Base-by-base conservation (phyloP, 106 monocot genomes). In the Gastrodia elata region DNA sequence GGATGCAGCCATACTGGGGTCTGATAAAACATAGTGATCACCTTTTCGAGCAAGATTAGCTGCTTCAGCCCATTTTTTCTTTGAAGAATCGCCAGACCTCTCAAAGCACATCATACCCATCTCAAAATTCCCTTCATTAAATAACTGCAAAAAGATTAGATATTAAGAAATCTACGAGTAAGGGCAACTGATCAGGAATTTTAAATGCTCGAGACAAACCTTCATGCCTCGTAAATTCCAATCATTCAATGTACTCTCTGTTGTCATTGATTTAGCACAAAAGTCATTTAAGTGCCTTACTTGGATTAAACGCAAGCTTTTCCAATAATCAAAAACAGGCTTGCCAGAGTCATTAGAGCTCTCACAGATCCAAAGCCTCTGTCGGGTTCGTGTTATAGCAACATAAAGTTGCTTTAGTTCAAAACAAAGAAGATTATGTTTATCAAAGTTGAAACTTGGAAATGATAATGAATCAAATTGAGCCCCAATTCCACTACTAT, bases 361-460 rank as follows among this genome's bases (percentile, higher is more conserved):
- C 58, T 91, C 91, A 80, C 83, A 85, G 67, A 91, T 88, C 91
- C 91, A 88, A 4, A 88, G 71, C 32, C 91, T 83, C 64, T 91
- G 88, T 38, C 79, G 79, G 1, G 91, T 88, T 8, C 91, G 76
- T 24, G 91, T 91, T 13, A 91, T 78, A 33, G 91, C 91, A 73
- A 91, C 91, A 82, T 91, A 91, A 0, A 91, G 73, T 52, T 91
- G 91, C 71, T 88, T 91, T 73, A 88, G 64, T 46, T 91, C 91
- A 10, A 88, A 91, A 46, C 88, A 88, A 48, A 91, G 82, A 56
- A 88, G 40, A 76, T 80, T 70, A 39, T 91, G 86, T 35, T 27
- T 75, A 8, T 32, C 42, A 10, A 34, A 22, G 26, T 91, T 82
- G 78, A 91, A 91, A 33, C 7, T 48, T 6, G 81, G 85, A 70